Base-by-base conservation (phyloP, 345 rosid species). In the Moricandia moricandioides region DNA sequence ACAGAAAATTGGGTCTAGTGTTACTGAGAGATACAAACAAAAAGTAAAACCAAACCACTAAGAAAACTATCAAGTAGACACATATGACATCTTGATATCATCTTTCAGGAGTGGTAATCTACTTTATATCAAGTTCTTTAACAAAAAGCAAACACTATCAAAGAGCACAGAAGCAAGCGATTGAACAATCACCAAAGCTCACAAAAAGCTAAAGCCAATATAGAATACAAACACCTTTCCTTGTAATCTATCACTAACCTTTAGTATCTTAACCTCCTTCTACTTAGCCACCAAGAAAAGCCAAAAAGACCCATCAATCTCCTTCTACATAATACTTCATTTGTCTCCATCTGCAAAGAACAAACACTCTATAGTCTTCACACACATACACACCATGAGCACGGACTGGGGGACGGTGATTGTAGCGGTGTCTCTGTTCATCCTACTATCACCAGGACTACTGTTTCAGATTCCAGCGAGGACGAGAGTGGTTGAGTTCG, bases 381-480 rank as follows among this genome's bases (percentile, higher is more conserved):
- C 34, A 59, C 18, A 58, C 9, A 56, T 14, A 55, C 57, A n/a
- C 52, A 43, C 51, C 24, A 88, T 87, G 97, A 78, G 85, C 57
- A 83, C 92, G 2, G 98, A 94, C 74, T 94, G 98, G 98, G 98
- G 92, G 61, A 88, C 98, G 0, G 91, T 92, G 9, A 63, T 87
- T 1, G 86, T 91, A 2, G 88, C 97, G 0, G 96, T 84, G 71
- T 85, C 18, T 18, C 21, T 94, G 75, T 94, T 94, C 89, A 86
- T 94, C 73, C 81, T 94, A 18, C 67, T 94, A 43, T 94, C 97
- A 12, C 98, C 98, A 13, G 98, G 98, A 10, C 77, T 94, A 70
- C 69, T 94, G 72, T 88, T 94, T 79, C 98, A 94, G 86, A 27
- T 92, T 54, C 98, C 98, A 0, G 90, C 96, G 11, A 91, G 85